A percentile compares a stretch with the other conserved stretches of the same genome.
These are phyloP conservation scores for Colletotrichum graminicola DNA, from an alignment of 2,329 filamentous ascomycete genomes.

Conservation along the genomic window DNA sequence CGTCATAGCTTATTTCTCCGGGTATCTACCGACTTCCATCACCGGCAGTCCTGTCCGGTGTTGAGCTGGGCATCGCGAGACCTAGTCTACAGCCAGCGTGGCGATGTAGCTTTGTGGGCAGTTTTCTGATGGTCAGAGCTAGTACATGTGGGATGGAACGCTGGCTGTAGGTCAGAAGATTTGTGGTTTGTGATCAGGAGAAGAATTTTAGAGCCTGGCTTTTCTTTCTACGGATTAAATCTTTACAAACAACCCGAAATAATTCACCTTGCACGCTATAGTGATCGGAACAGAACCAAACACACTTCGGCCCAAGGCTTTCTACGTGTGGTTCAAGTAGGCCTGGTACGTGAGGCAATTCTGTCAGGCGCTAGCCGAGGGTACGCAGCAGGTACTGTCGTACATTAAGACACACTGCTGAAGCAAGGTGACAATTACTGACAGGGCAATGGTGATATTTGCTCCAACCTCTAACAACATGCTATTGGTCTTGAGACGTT, in stretches of 20 bases:
- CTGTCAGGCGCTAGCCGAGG: not conserved
- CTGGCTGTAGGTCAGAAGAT: no score
- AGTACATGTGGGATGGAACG: no score
- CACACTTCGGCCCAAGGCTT: not conserved
- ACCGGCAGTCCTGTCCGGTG: not conserved
- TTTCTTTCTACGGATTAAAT: not conserved
- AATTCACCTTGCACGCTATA: no score
- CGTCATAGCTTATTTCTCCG: constrained; percentile 24
- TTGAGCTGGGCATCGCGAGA: not conserved
- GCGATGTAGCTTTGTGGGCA: no score
- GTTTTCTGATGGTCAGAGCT: not conserved
- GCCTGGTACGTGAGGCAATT: not conserved
- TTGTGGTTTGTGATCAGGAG: not conserved
- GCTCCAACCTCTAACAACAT: not conserved
- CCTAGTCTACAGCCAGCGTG: not conserved
- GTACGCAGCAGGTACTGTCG: not conserved
- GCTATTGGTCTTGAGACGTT: not conserved
- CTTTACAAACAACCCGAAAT: no score
- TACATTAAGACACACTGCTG: not conserved
- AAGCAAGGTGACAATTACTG: not conserved
- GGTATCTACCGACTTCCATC: constrained; percentile 39
- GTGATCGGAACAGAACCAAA: not conserved
- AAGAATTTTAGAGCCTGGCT: no score
- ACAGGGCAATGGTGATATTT: not conserved
- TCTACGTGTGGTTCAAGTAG: not conserved